Evolutionary conservation across 2,329 filamentous ascomycete species (phyloP), one percentile per base, ranked within the genome.

Genomic region (Cordyceps pruinosa): DNA sequence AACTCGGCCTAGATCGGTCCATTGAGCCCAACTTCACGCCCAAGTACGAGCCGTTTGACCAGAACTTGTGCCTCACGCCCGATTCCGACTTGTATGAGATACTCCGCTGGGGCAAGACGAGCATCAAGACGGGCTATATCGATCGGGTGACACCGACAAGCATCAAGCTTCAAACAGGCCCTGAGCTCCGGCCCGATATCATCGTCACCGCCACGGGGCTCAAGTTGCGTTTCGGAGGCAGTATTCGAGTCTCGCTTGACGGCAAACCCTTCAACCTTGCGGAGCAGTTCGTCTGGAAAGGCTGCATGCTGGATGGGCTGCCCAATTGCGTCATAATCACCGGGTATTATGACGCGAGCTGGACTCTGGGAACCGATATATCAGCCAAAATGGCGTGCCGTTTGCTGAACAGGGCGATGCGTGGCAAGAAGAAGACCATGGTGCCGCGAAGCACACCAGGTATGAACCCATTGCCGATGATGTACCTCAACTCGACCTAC

Each of bases 191-290:
- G 10, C 77, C 84, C 0, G 85, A 88, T 61, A 75, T 83, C 57
- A 85, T 88, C 60, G 72, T 88, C 52, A 85, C 84, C 0, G 85
- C 85, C 0, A 88, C 85, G 0, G 85, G 85, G 0, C 73, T 87
- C 2, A 77, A 77, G 50, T 66, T 87, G 41, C 68, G 73, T 6
- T 72, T 87, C 39, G 80, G 77, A 1, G 83, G 83, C 26, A 73
- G 75, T 19, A 76, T 81, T 42, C 39, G 39, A 13, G 17, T 25
- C 21, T 23, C 39, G 21, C 23, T 45, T 13, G 23, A 45, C 6
- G 42, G 15, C 42, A n/a, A 17, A 9, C 23, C 42, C 5, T 45
- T 26, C 9, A n/a, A 23, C 3, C 5, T 45, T 8, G 17, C 13
- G 9, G 15, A 26, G 23, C 42, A 30, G 2, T 39, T 39, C 28